Evolutionary conservation across 1,139 yeast species (phyloP).

Genomic region (Pichia sp.): DNA sequence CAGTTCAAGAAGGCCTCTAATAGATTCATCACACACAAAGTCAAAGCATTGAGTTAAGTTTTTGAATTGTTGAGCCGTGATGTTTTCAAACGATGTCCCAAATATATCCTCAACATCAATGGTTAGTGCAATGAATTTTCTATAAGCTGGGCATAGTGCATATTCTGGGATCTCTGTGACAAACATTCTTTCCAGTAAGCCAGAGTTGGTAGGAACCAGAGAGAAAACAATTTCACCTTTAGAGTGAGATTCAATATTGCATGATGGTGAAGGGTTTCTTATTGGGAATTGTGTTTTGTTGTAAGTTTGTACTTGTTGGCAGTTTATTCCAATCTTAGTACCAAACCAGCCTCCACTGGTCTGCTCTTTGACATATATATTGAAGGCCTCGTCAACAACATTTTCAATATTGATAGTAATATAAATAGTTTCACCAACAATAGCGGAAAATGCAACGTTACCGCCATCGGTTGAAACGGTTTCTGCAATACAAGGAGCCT

Average conservation of each 20-base stretch:
- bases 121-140: slow-evolving; percentile 16
- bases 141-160: slow-evolving; percentile 13
- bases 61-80: slow-evolving; percentile 21
- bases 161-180: slow-evolving; percentile 14
- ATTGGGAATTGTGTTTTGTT: background rate
- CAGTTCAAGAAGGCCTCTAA: background rate
- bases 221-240: slow-evolving; percentile 8
- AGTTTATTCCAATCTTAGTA: slow-evolving; percentile 14
- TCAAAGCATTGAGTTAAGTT: slow-evolving; percentile 23
- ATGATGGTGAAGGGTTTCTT: slow-evolving; percentile 1
- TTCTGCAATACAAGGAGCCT: slow-evolving; percentile 4
- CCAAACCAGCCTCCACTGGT: slow-evolving; percentile 17
- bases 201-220: slow-evolving; percentile 6
- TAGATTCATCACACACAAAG: slow-evolving; percentile 13
- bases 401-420: slow-evolving; percentile 10
- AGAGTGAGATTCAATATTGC: slow-evolving; percentile 8
- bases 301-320: background rate
- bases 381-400: slow-evolving; percentile 14
- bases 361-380: slow-evolving; percentile 13
- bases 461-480: slow-evolving; percentile 7
- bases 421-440: slow-evolving; percentile 16
- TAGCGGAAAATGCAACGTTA: slow-evolving; percentile 5
- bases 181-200: slow-evolving; percentile 13
- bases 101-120: slow-evolving; percentile 19
- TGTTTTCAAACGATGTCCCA: slow-evolving; percentile 17